Base-by-base conservation (phyloP, 768 basidiomycete species). In the Hericium erinaceus region DNA sequence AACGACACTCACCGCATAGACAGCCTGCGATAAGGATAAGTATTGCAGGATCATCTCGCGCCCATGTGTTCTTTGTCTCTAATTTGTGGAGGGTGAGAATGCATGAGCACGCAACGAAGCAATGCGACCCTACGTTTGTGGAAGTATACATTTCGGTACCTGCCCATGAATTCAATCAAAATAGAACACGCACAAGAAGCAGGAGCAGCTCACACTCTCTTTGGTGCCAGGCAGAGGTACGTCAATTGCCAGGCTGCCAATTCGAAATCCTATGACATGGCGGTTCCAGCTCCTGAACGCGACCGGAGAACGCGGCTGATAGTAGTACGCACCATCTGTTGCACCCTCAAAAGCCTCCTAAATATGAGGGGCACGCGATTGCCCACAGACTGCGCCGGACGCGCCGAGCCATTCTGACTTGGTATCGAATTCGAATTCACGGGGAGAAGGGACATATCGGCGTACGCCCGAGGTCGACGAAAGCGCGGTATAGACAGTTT, bases 51-150 rank as follows among this genome's bases (percentile, higher is more conserved):
- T 98, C 95, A 70, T 98, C 95, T 69, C 95, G 78, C 18, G 95
- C 93, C 95, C 95, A 98, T 15, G 89, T 92, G 69, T 98, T 97
- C 78, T 97, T 98, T 18, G 95, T 98, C 77, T 98, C 93, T 90
- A 72, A 61, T 41, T 46, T 50, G 39, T 62, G 40, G 18, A 48
- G 20, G 58, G 22, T 61, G 41, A 46, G 54, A 26, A 41, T 40
- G 13, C 37, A 38, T 12, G 13, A 18, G 22, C 26, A 12, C 33
- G 16, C 49, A 9, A 3, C 9, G 59, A 54, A 39, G 24, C 57
- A 44, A 22, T n/a, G 39, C 12, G 37, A 52, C 72, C 85, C 66
- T 68, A 95, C 95, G 92, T 73, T 95, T 95, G 73, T 97, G 95
- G 67, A 95, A 97, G 69, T 98, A 98, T 7, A 97, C 95, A 72